Evolutionary conservation across 2,329 filamentous ascomycete species (phyloP).

Genomic region (Fusarium heterosporum): DNA sequence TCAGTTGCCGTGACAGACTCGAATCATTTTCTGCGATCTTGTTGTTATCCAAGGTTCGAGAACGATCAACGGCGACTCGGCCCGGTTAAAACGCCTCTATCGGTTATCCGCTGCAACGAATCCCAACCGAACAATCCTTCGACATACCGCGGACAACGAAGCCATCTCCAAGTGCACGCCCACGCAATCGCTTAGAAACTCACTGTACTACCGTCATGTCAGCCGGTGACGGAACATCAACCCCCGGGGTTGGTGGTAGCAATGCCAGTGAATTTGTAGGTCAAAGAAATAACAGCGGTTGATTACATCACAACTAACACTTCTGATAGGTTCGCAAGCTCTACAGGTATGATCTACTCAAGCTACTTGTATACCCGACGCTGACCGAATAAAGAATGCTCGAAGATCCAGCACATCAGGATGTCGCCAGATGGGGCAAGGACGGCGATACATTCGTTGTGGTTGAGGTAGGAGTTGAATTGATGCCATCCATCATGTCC

Average conservation of each 20-base stretch:
- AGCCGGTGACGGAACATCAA: slow-evolving; percentile 49
- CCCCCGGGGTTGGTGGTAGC: slow-evolving; percentile 64
- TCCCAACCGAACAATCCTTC: slow-evolving; percentile 20
- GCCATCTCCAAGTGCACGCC: slow-evolving; percentile 6
- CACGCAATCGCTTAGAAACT: slow-evolving; percentile 5
- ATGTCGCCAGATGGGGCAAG: slow-evolving; percentile 95
- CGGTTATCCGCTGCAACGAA: slow-evolving; percentile 24
- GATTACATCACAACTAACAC: slow-evolving; percentile 42
- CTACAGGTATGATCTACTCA: slow-evolving; percentile 78
- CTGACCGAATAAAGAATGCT: slow-evolving; percentile 71
- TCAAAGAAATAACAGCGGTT: slow-evolving; percentile 46
- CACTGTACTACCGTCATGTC: slow-evolving; percentile 47
- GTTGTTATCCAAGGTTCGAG: slow-evolving; percentile 14
- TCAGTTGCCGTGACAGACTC: not conserved
- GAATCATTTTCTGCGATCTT: not conserved
- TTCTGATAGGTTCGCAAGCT: slow-evolving; percentile 87
- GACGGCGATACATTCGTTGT: slow-evolving; percentile 97
- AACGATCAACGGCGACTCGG: slow-evolving; percentile 23
- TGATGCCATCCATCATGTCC: slow-evolving; percentile 20
- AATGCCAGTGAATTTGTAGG: slow-evolving; percentile 97
- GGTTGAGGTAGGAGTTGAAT: slow-evolving; percentile 76
- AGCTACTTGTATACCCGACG: not conserved
- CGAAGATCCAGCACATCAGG: slow-evolving; percentile 91
- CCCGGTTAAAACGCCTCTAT: slow-evolving; percentile 35
- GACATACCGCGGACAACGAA: slow-evolving; percentile 6